Percentiles rank a stretch among this genome's conserved stretches.
These are phyloP conservation scores for Cardamine occulta DNA, from an alignment of 345 rosid species.

Conservation along the genomic window DNA sequence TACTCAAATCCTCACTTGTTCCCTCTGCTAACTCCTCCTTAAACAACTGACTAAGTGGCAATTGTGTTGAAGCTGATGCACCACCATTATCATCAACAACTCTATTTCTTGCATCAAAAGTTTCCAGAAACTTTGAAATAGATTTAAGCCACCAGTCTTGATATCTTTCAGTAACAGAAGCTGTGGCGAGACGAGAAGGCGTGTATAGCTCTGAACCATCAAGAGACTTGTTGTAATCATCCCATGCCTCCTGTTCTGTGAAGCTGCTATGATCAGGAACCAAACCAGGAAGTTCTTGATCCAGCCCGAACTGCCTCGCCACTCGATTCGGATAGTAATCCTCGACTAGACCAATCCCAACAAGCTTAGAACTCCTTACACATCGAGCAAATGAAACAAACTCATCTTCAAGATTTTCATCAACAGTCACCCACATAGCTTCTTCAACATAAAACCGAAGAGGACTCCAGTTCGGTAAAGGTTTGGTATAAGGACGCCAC, in stretches of 20 bases:
- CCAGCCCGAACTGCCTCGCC: conserved; percentile 63
- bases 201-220: conserved; percentile 38
- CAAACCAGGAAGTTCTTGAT: conserved; percentile 54
- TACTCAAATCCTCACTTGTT: neutral
- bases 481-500: conserved; percentile 56
- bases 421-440: conserved; percentile 37
- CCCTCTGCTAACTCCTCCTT: neutral
- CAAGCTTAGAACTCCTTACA: conserved; percentile 49
- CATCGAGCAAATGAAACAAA: conserved; percentile 43
- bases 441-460: conserved; percentile 40
- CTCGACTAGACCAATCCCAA: conserved; percentile 48
- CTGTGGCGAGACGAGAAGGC: conserved; percentile 49
- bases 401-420: conserved; percentile 40
- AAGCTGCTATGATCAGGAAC: conserved; percentile 9
- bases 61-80: conserved; percentile 14
- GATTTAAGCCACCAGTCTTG: conserved; percentile 56
- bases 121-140: conserved; percentile 1
- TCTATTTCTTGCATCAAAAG: neutral
- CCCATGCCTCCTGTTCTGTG: conserved; percentile 26
- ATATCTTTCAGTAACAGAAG: conserved; percentile 49
- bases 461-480: conserved; percentile 29
- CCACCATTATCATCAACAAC: neutral
- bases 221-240: conserved; percentile 46
- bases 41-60: conserved; percentile 15
- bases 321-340: conserved; percentile 60